Base-by-base conservation (phyloP, 164 flowering plant genomes). In the Cinnamomum chago region DNA sequence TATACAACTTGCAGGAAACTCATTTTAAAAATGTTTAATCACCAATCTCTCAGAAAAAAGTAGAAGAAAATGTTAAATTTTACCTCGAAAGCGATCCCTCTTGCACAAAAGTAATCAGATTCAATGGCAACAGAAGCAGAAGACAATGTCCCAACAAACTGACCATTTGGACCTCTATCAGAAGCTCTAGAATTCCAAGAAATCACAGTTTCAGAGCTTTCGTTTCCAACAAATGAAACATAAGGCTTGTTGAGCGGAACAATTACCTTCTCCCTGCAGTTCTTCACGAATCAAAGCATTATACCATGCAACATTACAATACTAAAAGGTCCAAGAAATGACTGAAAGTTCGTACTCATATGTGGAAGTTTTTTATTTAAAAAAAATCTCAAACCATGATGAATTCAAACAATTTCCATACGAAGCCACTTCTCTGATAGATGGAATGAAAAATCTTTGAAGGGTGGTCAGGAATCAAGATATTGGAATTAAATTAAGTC, bases 41-140 rank as follows among this genome's bases (percentile, higher is more conserved):
- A 55, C 47, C 11, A 7, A 40, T 40, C 11, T 40, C 47, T 40
- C 2, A 0, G 47, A 9, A 40, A 40, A 35, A 40, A 5, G 11
- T 40, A 40, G 0, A 40, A 40, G 47, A 40, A 40, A 40, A 40
- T 40, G 47, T 40, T 40, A 40, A 9, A 20, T 15, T 13, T 60
- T 76, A 80, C 98, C 94, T 90, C 80, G 40, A 93, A 82, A 25
- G 97, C 92, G 83, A 95, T 78, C 15, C 87, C 88, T 22, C 87
- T 72, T 5, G 97, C 95, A 70, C 91, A 86, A 73, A 95, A 95
- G 72, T 85, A 95, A 80, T 90, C 94, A 5, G 95, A 83, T 70
- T 84, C 86, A 0, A 95, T 65, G 10, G 86, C 79, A 50, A 90
- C 90, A 1, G 99, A 79, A 12, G 97, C 97, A 10, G 98, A 81